Conservation (phyloP, 2,329 filamentous ascomycete genomes). For the Aspergillus viridinutans region DNA sequence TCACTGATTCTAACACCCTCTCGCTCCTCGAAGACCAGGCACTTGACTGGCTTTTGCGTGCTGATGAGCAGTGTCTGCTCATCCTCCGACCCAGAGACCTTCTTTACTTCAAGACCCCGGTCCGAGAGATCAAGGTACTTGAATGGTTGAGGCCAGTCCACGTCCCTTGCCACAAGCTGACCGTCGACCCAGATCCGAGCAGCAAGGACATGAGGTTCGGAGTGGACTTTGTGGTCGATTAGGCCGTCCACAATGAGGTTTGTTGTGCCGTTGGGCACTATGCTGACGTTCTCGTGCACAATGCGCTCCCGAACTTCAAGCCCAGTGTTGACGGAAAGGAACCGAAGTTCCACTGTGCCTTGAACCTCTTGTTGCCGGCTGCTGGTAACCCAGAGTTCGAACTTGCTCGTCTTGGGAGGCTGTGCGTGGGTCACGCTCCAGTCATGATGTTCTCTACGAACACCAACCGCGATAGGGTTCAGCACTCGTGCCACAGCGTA, state of each 20-base stretch:
- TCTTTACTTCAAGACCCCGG: conserved; percentile 45
- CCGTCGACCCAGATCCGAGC: conserved; percentile 52
- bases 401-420: conserved; percentile 50
- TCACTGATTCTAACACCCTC: conserved; percentile 52
- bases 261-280: conserved; percentile 54
- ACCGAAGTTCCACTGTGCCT: conserved; percentile 41
- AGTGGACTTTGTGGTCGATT: conserved; percentile 46
- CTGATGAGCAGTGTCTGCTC: conserved; percentile 39
- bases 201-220: conserved; percentile 53
- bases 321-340: conserved; percentile 53
- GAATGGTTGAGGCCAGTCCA: conserved; percentile 59
- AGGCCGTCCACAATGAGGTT: conserved; percentile 46
- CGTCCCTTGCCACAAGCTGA: conserved; percentile 50
- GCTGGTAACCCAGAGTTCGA: conserved; percentile 56
- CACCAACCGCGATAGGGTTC: conserved; percentile 54
- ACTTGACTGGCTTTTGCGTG: conserved; percentile 53
- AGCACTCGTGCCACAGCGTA: conserved; percentile 57
- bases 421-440: conserved; percentile 58
- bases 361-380: conserved; percentile 33
- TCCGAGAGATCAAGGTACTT: conserved; percentile 55
- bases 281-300: conserved; percentile 44
- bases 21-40: conserved; percentile 57
- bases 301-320: conserved; percentile 51
- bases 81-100: conserved; percentile 28
- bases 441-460: conserved; percentile 56